These are phyloP conservation scores for Fulvia fulva DNA, from an alignment of 2,329 filamentous ascomycete genomes.

Conservation along the genomic window DNA sequence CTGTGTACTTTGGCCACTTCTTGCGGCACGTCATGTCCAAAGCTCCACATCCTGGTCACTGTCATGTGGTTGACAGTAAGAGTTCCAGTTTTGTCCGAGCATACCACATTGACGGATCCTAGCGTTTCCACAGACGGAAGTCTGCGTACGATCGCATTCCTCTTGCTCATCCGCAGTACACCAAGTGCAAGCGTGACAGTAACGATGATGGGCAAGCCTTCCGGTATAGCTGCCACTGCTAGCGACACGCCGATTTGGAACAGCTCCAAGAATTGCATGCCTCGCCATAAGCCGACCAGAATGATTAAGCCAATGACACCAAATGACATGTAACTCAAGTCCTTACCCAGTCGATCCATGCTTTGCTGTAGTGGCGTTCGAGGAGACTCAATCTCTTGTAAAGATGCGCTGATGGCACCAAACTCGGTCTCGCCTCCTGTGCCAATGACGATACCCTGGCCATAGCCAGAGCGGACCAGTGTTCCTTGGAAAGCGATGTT, in stretches of 20 bases:
- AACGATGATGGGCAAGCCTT: slow-evolving; percentile 95
- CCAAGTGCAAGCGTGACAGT: slow-evolving; percentile 93
- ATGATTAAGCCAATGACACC: slow-evolving; percentile 91
- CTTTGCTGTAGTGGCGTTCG: slow-evolving; percentile 89
- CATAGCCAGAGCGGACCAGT: slow-evolving; percentile 87
- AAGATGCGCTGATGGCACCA: slow-evolving; percentile 88
- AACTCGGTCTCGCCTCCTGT: slow-evolving; percentile 93
- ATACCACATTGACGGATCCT: slow-evolving; percentile 99
- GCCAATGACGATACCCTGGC: slow-evolving; percentile 94
- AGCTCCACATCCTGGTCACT: slow-evolving; percentile 93
- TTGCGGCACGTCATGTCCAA: slow-evolving; percentile 57
- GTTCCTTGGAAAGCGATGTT: slow-evolving; percentile 99
- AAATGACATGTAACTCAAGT: slow-evolving; percentile 95
- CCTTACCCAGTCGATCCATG: slow-evolving; percentile 96
- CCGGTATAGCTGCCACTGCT: slow-evolving; percentile 91
- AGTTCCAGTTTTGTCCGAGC: slow-evolving; percentile 96
- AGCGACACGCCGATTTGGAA: slow-evolving; percentile 97
- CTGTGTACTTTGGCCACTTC: slow-evolving; percentile 54
- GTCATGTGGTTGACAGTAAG: slow-evolving; percentile 98
- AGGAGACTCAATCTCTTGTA: slow-evolving; percentile 92
- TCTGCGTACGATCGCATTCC: slow-evolving; percentile 90
- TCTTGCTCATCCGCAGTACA: slow-evolving; percentile 91
- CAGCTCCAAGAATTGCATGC: slow-evolving; percentile 84
- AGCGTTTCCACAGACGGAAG: slow-evolving; percentile 96
- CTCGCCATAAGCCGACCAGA: slow-evolving; percentile 82